A percentile compares a stretch with the other conserved stretches of the same genome.
phyloP scores from a whole-genome alignment of 352 stramenopile species.

The Phytophthora cryptogea region DNA sequence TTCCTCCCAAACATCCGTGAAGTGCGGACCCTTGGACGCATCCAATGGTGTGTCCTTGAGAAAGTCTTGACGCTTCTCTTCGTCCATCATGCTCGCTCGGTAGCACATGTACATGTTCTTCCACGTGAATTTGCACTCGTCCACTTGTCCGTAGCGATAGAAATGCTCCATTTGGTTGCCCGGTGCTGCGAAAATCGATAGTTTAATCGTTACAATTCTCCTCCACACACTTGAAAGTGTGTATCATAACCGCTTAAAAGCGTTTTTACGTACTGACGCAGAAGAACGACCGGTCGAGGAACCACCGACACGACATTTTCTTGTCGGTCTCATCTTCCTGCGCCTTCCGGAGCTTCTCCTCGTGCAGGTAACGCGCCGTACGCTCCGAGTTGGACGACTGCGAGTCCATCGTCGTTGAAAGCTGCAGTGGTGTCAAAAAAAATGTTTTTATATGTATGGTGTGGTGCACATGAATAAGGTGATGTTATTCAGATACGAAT shows the following conservation, averaged over 20 bases:
- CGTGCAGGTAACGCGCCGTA: constrained; percentile 68
- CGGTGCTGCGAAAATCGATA: constrained; percentile 44
- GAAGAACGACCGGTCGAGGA: constrained; percentile 79
- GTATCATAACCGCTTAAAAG: not conserved
- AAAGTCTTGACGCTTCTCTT: constrained; percentile 71
- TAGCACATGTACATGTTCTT: constrained; percentile 85
- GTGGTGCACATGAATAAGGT: constrained; percentile 6
- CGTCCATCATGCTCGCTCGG: constrained; percentile 78
- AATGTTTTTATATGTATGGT: too few relatives aligned
- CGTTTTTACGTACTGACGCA: constrained; percentile 76
- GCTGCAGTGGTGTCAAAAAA: not conserved
- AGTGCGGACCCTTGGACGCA: constrained; percentile 52
- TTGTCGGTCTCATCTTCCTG: constrained; percentile 43
- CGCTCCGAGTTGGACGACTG: constrained; percentile 52
- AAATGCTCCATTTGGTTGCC: constrained; percentile 85
- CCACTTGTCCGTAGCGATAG: constrained; percentile 69
- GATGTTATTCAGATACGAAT: not conserved
- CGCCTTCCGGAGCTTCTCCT: constrained; percentile 37
- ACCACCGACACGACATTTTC: constrained; percentile 75
- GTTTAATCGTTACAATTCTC: constrained; percentile 16
- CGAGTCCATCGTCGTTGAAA: constrained; percentile 22
- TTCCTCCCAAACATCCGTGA: constrained; percentile 61
- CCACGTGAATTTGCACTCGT: constrained; percentile 85
- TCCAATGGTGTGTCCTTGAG: constrained; percentile 73
- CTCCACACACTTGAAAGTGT: constrained; percentile 16